phyloP scores from a whole-genome alignment of 1,139 yeast genomes.

The Kodamaea plutei region DNA sequence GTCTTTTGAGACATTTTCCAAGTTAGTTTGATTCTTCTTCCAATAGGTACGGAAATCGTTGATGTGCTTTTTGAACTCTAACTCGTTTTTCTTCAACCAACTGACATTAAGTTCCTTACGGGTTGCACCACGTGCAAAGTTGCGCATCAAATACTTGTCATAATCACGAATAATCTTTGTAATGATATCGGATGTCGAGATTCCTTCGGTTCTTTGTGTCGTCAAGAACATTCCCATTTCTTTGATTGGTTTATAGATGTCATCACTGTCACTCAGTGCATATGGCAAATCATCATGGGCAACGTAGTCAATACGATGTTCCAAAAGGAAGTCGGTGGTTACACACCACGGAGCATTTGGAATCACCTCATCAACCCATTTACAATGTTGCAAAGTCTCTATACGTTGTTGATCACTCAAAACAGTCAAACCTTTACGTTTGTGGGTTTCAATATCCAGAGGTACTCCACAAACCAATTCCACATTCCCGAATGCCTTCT shows the following conservation, averaged over 20 bases:
- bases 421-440: conserved; percentile 89
- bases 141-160: conserved; percentile 93
- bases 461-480: conserved; percentile 89
- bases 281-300: conserved; percentile 98
- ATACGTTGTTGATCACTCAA: conserved; percentile 81
- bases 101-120: conserved; percentile 93
- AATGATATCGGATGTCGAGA: conserved; percentile 92
- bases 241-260: conserved; percentile 88
- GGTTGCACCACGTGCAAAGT: conserved; percentile 96
- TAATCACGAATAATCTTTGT: conserved; percentile 93
- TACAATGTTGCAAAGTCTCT: conserved; percentile 85
- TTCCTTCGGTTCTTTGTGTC: conserved; percentile 95
- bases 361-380: conserved; percentile 96
- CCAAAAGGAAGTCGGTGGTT: conserved; percentile 69
- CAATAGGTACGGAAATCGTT: conserved; percentile 82
- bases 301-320: conserved; percentile 88
- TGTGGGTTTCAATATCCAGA: conserved; percentile 84
- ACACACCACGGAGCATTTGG: conserved; percentile 96
- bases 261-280: conserved; percentile 82
- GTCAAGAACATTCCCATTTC: conserved; percentile 86
- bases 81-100: conserved; percentile 94
- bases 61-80: conserved; percentile 88
- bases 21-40: conserved; percentile 64
- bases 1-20: conserved; percentile 76
- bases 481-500: conserved; percentile 84